Conservation (phyloP, 108 stramenopile species). For the Hondaea fermentalgiana region DNA sequence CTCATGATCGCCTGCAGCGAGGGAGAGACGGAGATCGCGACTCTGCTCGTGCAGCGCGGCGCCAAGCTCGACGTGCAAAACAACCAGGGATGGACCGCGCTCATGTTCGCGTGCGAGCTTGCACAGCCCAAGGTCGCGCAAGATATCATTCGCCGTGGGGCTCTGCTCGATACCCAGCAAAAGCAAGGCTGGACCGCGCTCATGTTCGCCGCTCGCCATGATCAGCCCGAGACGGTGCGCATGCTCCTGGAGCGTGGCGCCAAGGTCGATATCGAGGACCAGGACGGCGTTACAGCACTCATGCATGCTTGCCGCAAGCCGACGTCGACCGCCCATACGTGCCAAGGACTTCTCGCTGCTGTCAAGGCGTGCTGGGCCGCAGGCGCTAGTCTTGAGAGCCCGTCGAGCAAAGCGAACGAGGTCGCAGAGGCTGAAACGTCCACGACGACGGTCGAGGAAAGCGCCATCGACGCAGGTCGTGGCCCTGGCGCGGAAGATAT, state of each 20-base stretch:
- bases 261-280: background rate
- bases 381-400: background rate
- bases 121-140: background rate
- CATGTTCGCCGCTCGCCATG: background rate
- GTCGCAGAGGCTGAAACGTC: too few species aligned
- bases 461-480: too few species aligned
- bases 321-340: background rate
- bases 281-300: background rate
- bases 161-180: background rate
- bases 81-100: background rate
- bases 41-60: background rate
- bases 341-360: background rate
- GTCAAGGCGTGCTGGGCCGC: slow-evolving; percentile 7
- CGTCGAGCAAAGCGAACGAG: too few species aligned
- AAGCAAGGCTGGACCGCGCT: background rate
- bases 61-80: background rate
- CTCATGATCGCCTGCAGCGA: background rate
- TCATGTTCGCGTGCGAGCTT: background rate
- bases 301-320: background rate
- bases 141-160: background rate
- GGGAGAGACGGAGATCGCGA: background rate
- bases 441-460: too few species aligned
- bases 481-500: too few species aligned
- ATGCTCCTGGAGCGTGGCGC: background rate
- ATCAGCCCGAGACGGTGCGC: too few species aligned